phyloP scores from a whole-genome alignment of 257 asterid genomes.

The Plectranthus barbatus region DNA sequence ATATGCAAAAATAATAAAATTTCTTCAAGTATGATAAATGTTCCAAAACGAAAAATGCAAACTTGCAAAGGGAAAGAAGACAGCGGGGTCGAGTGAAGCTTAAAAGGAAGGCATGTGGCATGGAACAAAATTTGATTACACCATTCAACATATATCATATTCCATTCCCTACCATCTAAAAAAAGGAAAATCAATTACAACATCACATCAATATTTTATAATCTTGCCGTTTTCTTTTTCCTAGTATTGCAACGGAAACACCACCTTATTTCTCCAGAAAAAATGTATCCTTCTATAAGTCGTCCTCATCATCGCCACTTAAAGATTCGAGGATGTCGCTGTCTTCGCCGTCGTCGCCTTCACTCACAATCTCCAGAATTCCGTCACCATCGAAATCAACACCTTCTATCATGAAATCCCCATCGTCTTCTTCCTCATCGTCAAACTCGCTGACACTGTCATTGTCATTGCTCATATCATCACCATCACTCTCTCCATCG shows the following conservation, averaged over 20 bases:
- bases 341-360: slow-evolving; percentile 73
- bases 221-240: neutral
- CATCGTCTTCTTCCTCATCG: slow-evolving; percentile 82
- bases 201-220: neutral
- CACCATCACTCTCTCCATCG: slow-evolving; percentile 70
- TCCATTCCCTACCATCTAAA: slow-evolving; percentile 7
- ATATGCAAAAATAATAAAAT: too few species aligned
- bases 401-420: slow-evolving; percentile 61
- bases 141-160: neutral
- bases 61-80: too few species aligned
- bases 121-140: slow-evolving; percentile 10
- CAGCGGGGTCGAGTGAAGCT: neutral
- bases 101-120: neutral
- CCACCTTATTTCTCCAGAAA: slow-evolving; percentile 10
- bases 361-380: slow-evolving; percentile 55
- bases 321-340: slow-evolving; percentile 53
- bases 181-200: slow-evolving; percentile 22
- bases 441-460: slow-evolving; percentile 55
- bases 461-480: slow-evolving; percentile 60
- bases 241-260: neutral
- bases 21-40: too few species aligned
- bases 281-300: slow-evolving; percentile 11
- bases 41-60: too few species aligned
- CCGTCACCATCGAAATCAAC: slow-evolving; percentile 54
- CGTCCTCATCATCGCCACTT: slow-evolving; percentile 76